phyloP scores from a whole-genome alignment of 2,329 filamentous ascomycete genomes.

The Diaporthe capsici region DNA sequence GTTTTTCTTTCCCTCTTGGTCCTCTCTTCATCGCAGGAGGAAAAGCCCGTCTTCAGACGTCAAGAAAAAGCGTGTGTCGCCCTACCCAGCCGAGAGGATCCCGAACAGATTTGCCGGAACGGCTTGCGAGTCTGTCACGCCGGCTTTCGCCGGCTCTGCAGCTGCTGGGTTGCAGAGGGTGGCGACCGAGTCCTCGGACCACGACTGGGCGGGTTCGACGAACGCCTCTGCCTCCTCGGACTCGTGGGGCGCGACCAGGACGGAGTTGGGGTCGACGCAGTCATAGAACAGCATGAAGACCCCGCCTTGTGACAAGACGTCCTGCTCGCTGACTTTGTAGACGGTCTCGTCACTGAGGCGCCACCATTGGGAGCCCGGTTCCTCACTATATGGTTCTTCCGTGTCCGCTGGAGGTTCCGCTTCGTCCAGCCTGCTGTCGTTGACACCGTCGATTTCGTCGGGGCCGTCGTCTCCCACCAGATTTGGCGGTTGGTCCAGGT shows the following conservation, averaged over 20 bases:
- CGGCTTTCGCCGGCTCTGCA: background rate
- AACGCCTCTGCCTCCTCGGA: background rate
- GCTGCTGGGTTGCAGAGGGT: constrained; percentile 33
- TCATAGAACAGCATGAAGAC: constrained; percentile 99
- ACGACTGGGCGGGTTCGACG: background rate
- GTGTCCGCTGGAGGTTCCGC: constrained; percentile 40
- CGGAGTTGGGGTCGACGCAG: constrained; percentile 68
- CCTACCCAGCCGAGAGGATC: constrained; percentile 13
- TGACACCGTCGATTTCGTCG: constrained; percentile 34
- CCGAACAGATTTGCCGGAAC: constrained; percentile 29
- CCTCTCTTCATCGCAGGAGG: background rate
- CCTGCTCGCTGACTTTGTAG: constrained; percentile 77
- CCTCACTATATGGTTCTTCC: constrained; percentile 40
- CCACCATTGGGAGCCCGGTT: constrained; percentile 80
- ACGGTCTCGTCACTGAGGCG: constrained; percentile 92
- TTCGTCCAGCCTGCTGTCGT: constrained; percentile 39
- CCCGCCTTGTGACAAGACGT: constrained; percentile 81
- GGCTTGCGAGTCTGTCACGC: background rate
- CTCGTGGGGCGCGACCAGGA: constrained; percentile 51
- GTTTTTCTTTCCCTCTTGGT: background rate
- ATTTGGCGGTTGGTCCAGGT: constrained; percentile 40
- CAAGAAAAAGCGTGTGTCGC: background rate
- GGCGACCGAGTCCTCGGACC: constrained; percentile 28
- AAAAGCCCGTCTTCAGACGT: background rate
- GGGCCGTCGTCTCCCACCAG: constrained; percentile 49